phyloP scores from a whole-genome alignment of 495 filamentous ascomycete genomes.

The Peziza echinospora region DNA sequence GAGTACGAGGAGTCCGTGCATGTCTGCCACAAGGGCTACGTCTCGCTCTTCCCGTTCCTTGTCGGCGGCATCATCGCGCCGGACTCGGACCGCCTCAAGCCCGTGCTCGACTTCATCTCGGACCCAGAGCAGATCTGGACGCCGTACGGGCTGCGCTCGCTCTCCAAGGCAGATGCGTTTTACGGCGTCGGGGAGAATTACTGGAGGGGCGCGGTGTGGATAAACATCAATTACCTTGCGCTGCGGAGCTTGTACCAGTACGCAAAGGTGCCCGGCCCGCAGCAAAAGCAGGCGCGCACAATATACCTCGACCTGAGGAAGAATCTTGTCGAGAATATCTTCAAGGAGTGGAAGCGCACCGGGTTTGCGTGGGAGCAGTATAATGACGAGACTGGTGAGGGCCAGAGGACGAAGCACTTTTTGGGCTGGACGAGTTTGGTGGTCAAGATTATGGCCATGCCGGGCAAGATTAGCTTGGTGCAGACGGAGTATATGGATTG shows the following conservation, averaged over 20 bases:
- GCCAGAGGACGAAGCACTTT: conserved; percentile 93
- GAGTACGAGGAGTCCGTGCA: conserved; percentile 77
- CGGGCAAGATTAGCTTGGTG: conserved; percentile 22
- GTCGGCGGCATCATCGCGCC: conserved; percentile 50
- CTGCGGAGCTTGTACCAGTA: conserved; percentile 40
- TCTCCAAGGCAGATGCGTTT: conserved; percentile 62
- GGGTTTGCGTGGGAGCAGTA: conserved; percentile 99
- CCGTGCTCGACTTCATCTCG: conserved; percentile 51
- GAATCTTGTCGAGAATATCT: conserved; percentile 80
- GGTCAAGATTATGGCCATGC: conserved; percentile 93
- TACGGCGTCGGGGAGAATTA: conserved; percentile 91
- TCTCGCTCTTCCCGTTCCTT: conserved; percentile 85
- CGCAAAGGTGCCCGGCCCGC: conserved; percentile 38
- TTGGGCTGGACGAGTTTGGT: conserved; percentile 96
- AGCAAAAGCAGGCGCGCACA: conserved; percentile 43
- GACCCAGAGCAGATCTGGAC: conserved; percentile 77
- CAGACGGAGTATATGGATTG: not conserved
- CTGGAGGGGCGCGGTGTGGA: conserved; percentile 90
- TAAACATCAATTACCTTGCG: conserved; percentile 90
- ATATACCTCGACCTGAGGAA: conserved; percentile 57
- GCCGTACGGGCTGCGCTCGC: conserved; percentile 59
- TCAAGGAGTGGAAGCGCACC: conserved; percentile 64
- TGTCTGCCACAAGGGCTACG: conserved; percentile 92
- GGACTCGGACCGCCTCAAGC: conserved; percentile 48
- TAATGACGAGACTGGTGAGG: conserved; percentile 74